phyloP scores from a whole-genome alignment of 768 basidiomycete species.

The Pholiota conissans region DNA sequence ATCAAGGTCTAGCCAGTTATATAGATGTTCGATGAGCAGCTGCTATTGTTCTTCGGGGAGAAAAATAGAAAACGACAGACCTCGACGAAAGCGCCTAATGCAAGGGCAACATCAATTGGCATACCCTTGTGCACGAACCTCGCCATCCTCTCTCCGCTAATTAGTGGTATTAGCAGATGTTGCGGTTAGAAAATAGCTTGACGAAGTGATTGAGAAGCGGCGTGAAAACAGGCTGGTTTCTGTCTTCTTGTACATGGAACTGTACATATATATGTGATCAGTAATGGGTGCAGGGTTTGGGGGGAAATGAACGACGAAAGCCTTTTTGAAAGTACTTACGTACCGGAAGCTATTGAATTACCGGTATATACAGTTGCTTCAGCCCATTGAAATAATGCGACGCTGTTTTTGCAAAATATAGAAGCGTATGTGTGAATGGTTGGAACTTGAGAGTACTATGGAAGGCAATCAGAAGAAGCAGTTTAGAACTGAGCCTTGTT shows the following conservation, averaged over 20 bases:
- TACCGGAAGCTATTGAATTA: not conserved
- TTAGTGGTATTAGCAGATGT: not conserved
- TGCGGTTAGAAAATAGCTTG: conserved; percentile 2
- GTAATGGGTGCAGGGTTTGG: too few relatives aligned
- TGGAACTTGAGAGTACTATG: too few relatives aligned
- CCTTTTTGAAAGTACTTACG: not conserved
- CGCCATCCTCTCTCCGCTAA: not conserved
- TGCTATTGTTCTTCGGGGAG: not conserved
- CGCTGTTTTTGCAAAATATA: not conserved
- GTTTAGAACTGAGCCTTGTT: too few relatives aligned
- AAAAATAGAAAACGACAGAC: not conserved
- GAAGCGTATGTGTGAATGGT: not conserved
- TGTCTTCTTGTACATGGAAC: not conserved
- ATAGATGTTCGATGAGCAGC: not conserved
- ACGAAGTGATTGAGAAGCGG: not conserved
- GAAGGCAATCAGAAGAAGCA: not conserved
- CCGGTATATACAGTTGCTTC: too few relatives aligned
- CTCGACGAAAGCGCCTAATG: conserved; percentile 3
- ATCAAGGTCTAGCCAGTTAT: not conserved
- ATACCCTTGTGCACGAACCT: not conserved
- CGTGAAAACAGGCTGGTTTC: conserved; percentile 1
- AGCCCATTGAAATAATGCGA: not conserved
- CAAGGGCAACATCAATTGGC: not conserved
- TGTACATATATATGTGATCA: not conserved
- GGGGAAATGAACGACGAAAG: not conserved